Conservation (phyloP, 768 basidiomycete genomes). For the Sarcomyxa edulis region DNA sequence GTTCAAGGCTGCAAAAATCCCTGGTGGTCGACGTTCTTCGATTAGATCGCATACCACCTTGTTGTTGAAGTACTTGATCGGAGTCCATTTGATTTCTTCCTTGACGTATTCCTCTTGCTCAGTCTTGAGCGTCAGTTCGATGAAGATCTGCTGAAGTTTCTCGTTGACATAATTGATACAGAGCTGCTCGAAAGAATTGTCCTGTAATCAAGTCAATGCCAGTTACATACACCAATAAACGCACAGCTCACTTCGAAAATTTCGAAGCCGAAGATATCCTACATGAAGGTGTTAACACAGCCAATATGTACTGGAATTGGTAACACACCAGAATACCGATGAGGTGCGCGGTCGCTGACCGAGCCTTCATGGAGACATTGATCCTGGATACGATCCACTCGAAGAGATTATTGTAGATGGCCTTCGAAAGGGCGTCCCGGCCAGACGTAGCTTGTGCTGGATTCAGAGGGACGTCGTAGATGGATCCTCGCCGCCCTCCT, state of each 20-base stretch:
- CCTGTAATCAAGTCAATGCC: constrained; percentile 35
- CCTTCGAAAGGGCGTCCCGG: constrained; percentile 89
- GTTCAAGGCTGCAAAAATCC: constrained; percentile 95
- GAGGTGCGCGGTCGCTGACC: constrained; percentile 65
- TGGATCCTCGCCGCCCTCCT: constrained; percentile 87
- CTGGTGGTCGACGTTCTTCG: constrained; percentile 93
- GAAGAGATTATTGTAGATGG: constrained; percentile 96
- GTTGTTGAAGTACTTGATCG: constrained; percentile 99
- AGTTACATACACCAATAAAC: background rate
- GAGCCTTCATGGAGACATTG: constrained; percentile 94
- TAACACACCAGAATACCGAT: constrained; percentile 83
- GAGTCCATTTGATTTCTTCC: constrained; percentile 99
- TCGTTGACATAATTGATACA: constrained; percentile 99
- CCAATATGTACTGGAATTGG: background rate
- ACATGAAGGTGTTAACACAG: constrained; percentile 3
- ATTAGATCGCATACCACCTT: constrained; percentile 98
- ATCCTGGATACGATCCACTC: constrained; percentile 98
- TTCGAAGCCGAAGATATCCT: constrained; percentile 99
- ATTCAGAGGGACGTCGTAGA: constrained; percentile 97
- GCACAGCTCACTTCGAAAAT: constrained; percentile 89
- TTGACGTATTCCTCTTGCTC: constrained; percentile 99
- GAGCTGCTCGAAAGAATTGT: constrained; percentile 94
- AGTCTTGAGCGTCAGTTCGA: constrained; percentile 96
- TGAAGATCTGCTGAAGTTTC: constrained; percentile 99
- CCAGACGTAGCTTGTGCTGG: constrained; percentile 86